A percentile compares a stretch with the other conserved stretches of the same genome.
These are phyloP conservation scores for Rhipidocladum racemiflorum DNA, from an alignment of 176 grass and related monocot species.

Conservation along the genomic window DNA sequence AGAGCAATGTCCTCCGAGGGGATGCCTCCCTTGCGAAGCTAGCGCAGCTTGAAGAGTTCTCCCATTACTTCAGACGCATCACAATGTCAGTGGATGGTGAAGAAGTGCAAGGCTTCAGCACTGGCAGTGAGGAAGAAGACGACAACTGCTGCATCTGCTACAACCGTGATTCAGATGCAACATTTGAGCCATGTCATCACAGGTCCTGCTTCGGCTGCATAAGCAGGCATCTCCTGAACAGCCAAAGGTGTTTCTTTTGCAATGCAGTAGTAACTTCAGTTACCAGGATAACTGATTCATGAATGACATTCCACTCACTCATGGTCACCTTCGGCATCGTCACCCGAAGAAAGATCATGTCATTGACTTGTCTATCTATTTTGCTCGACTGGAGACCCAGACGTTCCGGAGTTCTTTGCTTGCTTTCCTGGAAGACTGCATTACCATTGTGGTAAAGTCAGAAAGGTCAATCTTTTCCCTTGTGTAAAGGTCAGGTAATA, in stretches of 20 bases:
- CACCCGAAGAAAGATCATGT: neutral
- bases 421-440: slow-evolving; percentile 27
- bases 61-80: slow-evolving; percentile 49
- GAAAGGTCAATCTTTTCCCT: neutral
- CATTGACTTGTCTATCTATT: slow-evolving; percentile 22
- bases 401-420: slow-evolving; percentile 8
- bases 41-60: slow-evolving; percentile 66
- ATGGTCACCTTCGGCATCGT: neutral
- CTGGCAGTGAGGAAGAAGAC: slow-evolving; percentile 41
- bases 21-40: slow-evolving; percentile 60
- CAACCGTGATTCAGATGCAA: slow-evolving; percentile 58
- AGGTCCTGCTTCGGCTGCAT: slow-evolving; percentile 79
- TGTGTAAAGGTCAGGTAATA: slow-evolving; percentile 32
- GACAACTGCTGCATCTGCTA: slow-evolving; percentile 88
- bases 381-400: slow-evolving; percentile 20
- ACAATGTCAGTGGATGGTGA: slow-evolving; percentile 16
- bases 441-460: neutral
- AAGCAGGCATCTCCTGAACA: slow-evolving; percentile 76
- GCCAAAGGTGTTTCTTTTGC: slow-evolving; percentile 86
- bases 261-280: slow-evolving; percentile 65
- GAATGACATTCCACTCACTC: neutral
- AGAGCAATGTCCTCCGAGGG: slow-evolving; percentile 63
- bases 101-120: slow-evolving; percentile 7
- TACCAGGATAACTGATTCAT: slow-evolving; percentile 31
- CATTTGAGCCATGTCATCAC: slow-evolving; percentile 79